Evolutionary conservation across 2,329 filamentous ascomycete species (phyloP), one percentile per base, ranked within the genome.

Genomic region (Pestalotiopsis sp.): DNA sequence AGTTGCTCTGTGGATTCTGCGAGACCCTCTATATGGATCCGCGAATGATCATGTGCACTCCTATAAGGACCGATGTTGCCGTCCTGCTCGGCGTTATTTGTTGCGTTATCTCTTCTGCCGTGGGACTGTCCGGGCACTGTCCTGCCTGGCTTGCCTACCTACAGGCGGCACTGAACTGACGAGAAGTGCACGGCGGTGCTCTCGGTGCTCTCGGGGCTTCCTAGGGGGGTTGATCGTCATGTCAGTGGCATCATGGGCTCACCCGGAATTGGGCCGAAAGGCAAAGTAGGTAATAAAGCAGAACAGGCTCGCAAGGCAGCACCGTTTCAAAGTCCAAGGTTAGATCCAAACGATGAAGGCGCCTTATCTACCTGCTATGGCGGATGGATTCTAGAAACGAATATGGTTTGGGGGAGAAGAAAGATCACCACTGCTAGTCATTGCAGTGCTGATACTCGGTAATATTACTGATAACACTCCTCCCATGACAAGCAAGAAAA

Each of bases 31-130:
- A 66, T 56, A 56, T 56, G 45, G 63, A 31, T 39, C 63, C 41
- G 23, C 5, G 25, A 39, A 12, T 66, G 64, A 66, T 66, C 56
- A 66, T 56, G n/a, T 41, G 64, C 39, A 36, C 63, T 67, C 23
- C 25, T 38, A 63, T 67, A 49, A 64, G 58, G 58, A 36, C 58
- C 66, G 66, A 62, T 63, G 62, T 63, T 17, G 59, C 66, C 59
- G 39, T 45, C 25, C 23, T 20, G 36, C 59, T 68, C 62, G 62
- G 61, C 25, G 62, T 45, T 64, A 65, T 9, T 68, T 60, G 20
- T 23, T 66, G 20, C 41, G 27, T 36, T 66, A 38, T 38, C 63
- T 57, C 13, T 13, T 14, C n/a, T 23, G 31, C n/a, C 36, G 27
- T 27, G 59, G 31, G n/a, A 27, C 36, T n/a, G 4, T 61, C 58